These are phyloP conservation scores for Didymella segeticola DNA, from an alignment of 2,329 filamentous ascomycete species.

Conservation along the genomic window DNA sequence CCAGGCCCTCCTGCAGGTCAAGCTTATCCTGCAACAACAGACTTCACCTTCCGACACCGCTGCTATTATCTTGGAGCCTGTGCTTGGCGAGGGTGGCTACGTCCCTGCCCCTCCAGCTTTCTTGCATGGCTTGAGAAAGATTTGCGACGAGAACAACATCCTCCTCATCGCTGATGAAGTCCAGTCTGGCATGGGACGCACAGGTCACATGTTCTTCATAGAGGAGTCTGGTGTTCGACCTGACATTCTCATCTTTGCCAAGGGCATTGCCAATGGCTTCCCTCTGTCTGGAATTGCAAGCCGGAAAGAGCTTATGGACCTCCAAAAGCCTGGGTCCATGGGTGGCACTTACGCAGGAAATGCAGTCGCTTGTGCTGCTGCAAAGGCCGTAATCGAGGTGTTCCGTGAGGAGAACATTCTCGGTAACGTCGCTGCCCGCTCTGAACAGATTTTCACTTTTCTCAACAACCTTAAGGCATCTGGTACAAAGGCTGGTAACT, in stretches of 20 bases:
- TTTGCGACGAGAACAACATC: slow-evolving; percentile 54
- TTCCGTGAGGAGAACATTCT: slow-evolving; percentile 39
- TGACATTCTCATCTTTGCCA: slow-evolving; percentile 53
- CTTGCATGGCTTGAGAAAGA: slow-evolving; percentile 48
- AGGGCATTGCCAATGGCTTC: slow-evolving; percentile 42
- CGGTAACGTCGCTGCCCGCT: slow-evolving; percentile 37
- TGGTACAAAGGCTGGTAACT: slow-evolving; percentile 33
- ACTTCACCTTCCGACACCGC: slow-evolving; percentile 38
- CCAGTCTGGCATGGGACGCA: slow-evolving; percentile 54
- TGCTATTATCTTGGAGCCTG: slow-evolving; percentile 39
- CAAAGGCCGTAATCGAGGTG: slow-evolving; percentile 32
- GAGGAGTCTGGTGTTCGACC: slow-evolving; percentile 53
- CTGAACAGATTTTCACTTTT: slow-evolving; percentile 37
- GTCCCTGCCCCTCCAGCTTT: slow-evolving; percentile 37
- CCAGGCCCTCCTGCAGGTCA: slow-evolving; percentile 34
- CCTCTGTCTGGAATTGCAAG: slow-evolving; percentile 39
- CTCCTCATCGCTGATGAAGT: slow-evolving; percentile 55
- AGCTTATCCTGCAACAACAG: slow-evolving; percentile 36
- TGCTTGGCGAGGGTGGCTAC: slow-evolving; percentile 40
- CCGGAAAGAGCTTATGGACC: slow-evolving; percentile 34
- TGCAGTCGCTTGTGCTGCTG: slow-evolving; percentile 38
- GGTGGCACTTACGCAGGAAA: slow-evolving; percentile 42
- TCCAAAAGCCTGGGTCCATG: slow-evolving; percentile 40
- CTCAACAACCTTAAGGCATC: slow-evolving; percentile 31
- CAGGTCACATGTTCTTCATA: slow-evolving; percentile 54